Base-by-base conservation (phyloP, 768 basidiomycete species). In the Kwoniella mangroviensis region DNA sequence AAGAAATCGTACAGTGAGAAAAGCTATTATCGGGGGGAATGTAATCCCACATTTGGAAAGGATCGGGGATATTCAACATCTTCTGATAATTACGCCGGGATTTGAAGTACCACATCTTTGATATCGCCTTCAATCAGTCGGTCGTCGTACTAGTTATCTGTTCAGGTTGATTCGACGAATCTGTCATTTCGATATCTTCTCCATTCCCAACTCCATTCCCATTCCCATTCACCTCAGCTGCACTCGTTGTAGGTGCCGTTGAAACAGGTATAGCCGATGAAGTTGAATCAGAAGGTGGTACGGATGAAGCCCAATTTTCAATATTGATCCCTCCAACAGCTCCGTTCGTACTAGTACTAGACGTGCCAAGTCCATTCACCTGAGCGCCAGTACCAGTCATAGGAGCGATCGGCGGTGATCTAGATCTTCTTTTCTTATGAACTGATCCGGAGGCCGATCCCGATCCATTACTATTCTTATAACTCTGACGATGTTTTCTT, bases 401-500 rank as follows among this genome's bases (percentile, higher is more conserved):
- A 24, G 49, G 1, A 24, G 49, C 19, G 24, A n/a, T 65, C 1
- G 54, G 17, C 6, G 63, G 63, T 22, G 69, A 60, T 60, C 45
- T 63, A 64, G 65, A 58, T 41, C 43, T n/a, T 53, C 42, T 65
- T 63, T 61, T 74, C 28, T 73, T 67, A 12, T 22, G 17, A 5
- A 15, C 53, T 10, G 19, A 15, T 9, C 67, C 67, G 26, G 52
- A 61, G 22, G 43, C 40, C 3, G 28, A n/a, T 17, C 24, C 45
- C 45, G 45, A 49, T 49, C 45, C 45, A 49, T 49, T 49, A 19
- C 45, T 24, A 22, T 70, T 59, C 58, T 75, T 78, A 67, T 83
- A 79, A 43, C 68, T 75, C 62, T 79, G 82, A 19, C 82, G 78
- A 71, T 84, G 82, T 69, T 68, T 77, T 43, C 94, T 87, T 1